phyloP scores from a whole-genome alignment of 1,139 yeast species.

The Geotrichum fermentans region DNA sequence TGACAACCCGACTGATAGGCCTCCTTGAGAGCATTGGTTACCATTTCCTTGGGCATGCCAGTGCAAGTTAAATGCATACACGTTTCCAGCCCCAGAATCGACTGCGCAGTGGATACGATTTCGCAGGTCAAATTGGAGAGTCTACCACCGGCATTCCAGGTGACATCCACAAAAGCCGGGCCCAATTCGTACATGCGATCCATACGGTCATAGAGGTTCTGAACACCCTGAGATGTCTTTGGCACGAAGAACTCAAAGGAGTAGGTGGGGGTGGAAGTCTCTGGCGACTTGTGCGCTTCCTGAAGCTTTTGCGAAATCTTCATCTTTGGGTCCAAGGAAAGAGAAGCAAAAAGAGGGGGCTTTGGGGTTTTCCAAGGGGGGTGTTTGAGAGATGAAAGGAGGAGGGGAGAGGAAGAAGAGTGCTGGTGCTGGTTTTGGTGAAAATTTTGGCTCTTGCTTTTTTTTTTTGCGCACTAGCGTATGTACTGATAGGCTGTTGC shows the following conservation, averaged over 20 bases:
- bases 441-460: no score
- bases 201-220: constrained; percentile 92
- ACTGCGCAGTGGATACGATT: constrained; percentile 86
- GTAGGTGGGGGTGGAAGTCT: constrained; percentile 53
- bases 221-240: constrained; percentile 94
- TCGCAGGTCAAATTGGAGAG: constrained; percentile 77
- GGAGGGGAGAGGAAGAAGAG: constrained; percentile 1
- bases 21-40: constrained; percentile 77
- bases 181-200: constrained; percentile 92
- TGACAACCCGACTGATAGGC: constrained; percentile 93
- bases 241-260: constrained; percentile 98
- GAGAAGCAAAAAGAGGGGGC: background rate
- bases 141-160: constrained; percentile 98
- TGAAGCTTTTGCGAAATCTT: constrained; percentile 41
- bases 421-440: background rate
- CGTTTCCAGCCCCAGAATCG: constrained; percentile 89
- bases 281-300: constrained; percentile 33
- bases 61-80: constrained; percentile 98
- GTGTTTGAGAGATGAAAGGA: background rate
- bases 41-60: constrained; percentile 77
- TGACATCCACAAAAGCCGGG: constrained; percentile 89
- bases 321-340: constrained; percentile 35
- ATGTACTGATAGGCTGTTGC: no score
- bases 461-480: no score
- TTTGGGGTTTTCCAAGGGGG: background rate